Conservation (phyloP, 2,329 filamentous ascomycete genomes). For the Venturia oleaginea region DNA sequence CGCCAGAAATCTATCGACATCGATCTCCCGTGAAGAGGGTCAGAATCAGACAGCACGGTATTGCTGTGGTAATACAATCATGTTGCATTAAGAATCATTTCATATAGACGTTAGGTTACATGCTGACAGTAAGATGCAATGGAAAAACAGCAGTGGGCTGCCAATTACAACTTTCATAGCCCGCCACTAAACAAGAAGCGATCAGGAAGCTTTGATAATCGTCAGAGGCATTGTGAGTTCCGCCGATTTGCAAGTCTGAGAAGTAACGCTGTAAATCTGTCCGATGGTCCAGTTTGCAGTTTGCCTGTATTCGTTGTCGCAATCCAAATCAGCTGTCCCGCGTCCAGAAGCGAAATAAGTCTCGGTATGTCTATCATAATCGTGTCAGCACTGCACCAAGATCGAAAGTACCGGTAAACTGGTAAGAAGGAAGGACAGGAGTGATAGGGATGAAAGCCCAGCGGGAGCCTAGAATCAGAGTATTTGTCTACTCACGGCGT, state of each 20-base stretch:
- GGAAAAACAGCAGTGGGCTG: too few relatives aligned
- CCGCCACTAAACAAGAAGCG: background rate
- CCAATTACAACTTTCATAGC: too few relatives aligned
- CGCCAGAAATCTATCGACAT: too few relatives aligned
- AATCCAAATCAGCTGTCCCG: background rate
- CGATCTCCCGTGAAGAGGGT: too few relatives aligned
- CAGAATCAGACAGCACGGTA: too few relatives aligned
- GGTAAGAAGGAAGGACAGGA: background rate
- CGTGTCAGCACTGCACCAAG: background rate
- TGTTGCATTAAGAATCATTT: too few relatives aligned
- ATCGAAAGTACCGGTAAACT: background rate
- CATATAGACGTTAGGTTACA: background rate
- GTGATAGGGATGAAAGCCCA: too few relatives aligned
- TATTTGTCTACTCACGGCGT: background rate
- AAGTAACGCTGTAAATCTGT: constrained; percentile 14
- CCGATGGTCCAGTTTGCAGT: constrained; percentile 17
- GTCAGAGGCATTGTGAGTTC: background rate
- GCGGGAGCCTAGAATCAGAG: background rate
- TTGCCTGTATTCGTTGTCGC: background rate
- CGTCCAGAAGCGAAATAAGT: background rate
- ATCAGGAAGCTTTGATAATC: background rate
- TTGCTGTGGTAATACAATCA: too few relatives aligned
- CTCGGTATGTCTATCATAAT: background rate
- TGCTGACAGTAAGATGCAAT: too few relatives aligned
- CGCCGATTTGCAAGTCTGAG: constrained; percentile 3